Base-by-base conservation (phyloP, 768 basidiomycete genomes). In the Harrya chromipes region DNA sequence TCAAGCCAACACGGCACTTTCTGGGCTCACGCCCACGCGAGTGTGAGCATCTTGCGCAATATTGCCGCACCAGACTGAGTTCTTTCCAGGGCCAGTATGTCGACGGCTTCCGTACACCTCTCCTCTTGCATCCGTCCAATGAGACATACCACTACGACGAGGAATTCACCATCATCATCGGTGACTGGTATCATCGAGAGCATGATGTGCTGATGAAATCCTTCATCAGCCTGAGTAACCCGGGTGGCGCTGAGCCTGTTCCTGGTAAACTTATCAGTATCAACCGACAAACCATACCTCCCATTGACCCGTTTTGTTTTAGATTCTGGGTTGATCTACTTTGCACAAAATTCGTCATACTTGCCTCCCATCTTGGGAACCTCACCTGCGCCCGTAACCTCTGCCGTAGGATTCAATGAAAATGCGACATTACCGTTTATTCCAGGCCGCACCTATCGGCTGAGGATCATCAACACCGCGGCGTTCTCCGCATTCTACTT, bases 171-270 rank as follows among this genome's bases (percentile, higher is more conserved):
- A 73, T 98, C 55, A 63, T 93, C 50, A 72, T 97, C 1, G 80
- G 83, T 6, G 94, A 97, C 66, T 98, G 95, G 94, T 97, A 97
- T 63, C 92, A 97, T 63, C 65, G 83, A 6, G 75, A 90, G 64
- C 88, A 92, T 52, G 40, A 69, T 1, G 73, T 67, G 9, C 78
- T 95, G 29, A 43, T 89, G 44, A 65, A 82, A 21, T 66, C 79
- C 29, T 94, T 91, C 68, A 70, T 93, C 63, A 85, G 68, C 62
- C 75, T 82, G 36, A 71, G 77, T 8, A 88, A 95, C 66, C 94
- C 94, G 0, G 80, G 78, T 20, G 94, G 93, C 17, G 83, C 84
- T 0, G 94, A 97, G 62, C 94, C 94, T 19, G 78, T 95, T 13
- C 93, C 93, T n/a, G 77, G 90, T 85, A 53, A 49, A 73, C 58